Conservation (phyloP, 2,329 filamentous ascomycete species). For the Clarireedia sp. region DNA sequence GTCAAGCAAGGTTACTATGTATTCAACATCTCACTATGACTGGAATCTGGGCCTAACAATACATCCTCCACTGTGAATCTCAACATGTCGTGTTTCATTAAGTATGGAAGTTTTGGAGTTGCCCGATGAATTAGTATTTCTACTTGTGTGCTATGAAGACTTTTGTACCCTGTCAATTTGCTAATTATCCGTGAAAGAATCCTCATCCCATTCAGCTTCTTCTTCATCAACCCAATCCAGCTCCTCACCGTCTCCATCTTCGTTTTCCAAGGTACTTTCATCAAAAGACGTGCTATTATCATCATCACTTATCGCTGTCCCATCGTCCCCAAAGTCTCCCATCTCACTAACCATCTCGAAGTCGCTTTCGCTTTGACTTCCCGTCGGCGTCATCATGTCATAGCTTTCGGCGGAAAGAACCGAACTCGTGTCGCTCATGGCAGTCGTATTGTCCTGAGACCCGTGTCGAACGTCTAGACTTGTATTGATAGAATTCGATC, state of each 20-base stretch:
- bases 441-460: background rate
- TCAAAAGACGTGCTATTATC: background rate
- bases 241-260: background rate
- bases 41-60: too few relatives aligned
- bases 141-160: too few relatives aligned
- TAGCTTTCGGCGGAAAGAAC: background rate
- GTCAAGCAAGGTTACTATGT: too few relatives aligned
- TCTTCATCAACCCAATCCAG: background rate
- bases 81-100: too few relatives aligned
- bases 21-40: too few relatives aligned
- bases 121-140: too few relatives aligned
- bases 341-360: conserved; percentile 1
- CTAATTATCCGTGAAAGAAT: background rate
- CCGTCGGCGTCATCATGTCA: conserved; percentile 2
- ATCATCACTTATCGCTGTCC: background rate
- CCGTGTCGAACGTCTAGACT: conserved; percentile 1
- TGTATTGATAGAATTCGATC: background rate
- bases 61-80: too few relatives aligned
- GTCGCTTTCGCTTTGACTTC: background rate
- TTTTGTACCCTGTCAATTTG: too few relatives aligned
- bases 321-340: background rate
- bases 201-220: background rate
- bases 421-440: background rate
- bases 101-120: too few relatives aligned
- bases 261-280: background rate